A percentile compares a stretch with the other conserved stretches of the same genome.
These are phyloP conservation scores for Amphibolis antarctica DNA, from an alignment of 106 monocot species.

Conservation along the genomic window DNA sequence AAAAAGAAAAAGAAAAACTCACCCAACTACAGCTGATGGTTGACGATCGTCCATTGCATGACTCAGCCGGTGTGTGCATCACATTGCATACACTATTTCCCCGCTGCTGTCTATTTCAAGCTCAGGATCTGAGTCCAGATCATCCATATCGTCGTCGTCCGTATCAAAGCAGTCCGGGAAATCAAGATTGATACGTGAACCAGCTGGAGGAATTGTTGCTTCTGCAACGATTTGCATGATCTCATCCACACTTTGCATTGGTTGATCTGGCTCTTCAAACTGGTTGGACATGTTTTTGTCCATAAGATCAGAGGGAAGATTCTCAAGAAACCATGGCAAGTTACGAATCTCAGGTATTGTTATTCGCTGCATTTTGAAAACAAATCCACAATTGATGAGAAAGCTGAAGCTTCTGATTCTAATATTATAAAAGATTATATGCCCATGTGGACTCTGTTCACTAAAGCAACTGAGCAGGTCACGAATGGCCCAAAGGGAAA, in stretches of 20 bases:
- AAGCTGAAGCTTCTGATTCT: neutral
- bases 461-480: no score
- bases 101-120: slow-evolving; percentile 79
- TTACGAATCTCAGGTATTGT: slow-evolving; percentile 62
- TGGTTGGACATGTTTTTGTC: slow-evolving; percentile 41
- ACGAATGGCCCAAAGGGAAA: no score
- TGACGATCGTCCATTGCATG: no score
- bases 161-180: slow-evolving; percentile 39
- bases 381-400: neutral
- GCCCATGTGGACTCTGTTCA: neutral
- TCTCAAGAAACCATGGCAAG: slow-evolving; percentile 68
- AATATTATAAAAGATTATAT: neutral
- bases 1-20: no score
- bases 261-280: slow-evolving; percentile 57
- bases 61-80: neutral
- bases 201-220: slow-evolving; percentile 63
- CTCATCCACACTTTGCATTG: slow-evolving; percentile 57
- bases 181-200: slow-evolving; percentile 37
- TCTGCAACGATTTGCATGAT: slow-evolving; percentile 93
- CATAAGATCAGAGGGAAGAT: slow-evolving; percentile 62
- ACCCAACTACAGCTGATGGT: no score
- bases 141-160: slow-evolving; percentile 69
- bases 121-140: slow-evolving; percentile 64
- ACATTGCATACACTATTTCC: slow-evolving; percentile 74
- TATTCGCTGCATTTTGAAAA: slow-evolving; percentile 41